Evolutionary conservation across 805 yeast species (phyloP), one percentile per base, ranked within the genome.

Genomic region (Teunomyces lycoperdinae): DNA sequence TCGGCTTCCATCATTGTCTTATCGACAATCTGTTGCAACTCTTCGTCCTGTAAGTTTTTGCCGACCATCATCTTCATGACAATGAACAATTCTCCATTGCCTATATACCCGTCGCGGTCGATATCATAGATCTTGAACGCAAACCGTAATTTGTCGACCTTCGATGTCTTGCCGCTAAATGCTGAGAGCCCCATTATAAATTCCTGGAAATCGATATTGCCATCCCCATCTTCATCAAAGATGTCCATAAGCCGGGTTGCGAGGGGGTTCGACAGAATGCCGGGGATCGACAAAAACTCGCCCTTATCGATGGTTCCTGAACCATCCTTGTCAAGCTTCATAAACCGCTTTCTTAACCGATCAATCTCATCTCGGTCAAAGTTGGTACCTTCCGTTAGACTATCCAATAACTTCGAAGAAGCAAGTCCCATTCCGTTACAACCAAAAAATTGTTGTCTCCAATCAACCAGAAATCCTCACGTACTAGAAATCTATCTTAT

Each of bases 41-140:
- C 96, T 26, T 81, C 82, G 50, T 88, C 96, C 52, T 83, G 85
- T 48, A 95, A 70, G 60, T 94, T 90, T 56, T 83, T 85, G 1
- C 98, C 99, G 26, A 95, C 99, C 99, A 94, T 94, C 81, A 89
- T 87, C 67, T 94, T 88, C 70, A 94, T 74, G 35, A 94, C 98
- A 35, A 92, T 76, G 60, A 85, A 94, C 48, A 94, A 67, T 68
- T 94, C 99, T 20, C 99, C 99, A 62, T 92, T 92, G 2, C 97
- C 91, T 32, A 94, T 89, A 63, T 62, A 90, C 0, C 99, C 99
- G 63, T 94, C 99, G 47, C 89, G 78, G 67, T 94, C 99, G 53
- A 94, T 89, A 63, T 94, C 99, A 62, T 94, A 94, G 14, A 94
- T 89, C 60, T 84, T 87, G 70, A 94, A 94, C 9, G 97, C 94